phyloP scores from a whole-genome alignment of 2,329 filamentous ascomycete species.

The Rhinocladiella similis region DNA sequence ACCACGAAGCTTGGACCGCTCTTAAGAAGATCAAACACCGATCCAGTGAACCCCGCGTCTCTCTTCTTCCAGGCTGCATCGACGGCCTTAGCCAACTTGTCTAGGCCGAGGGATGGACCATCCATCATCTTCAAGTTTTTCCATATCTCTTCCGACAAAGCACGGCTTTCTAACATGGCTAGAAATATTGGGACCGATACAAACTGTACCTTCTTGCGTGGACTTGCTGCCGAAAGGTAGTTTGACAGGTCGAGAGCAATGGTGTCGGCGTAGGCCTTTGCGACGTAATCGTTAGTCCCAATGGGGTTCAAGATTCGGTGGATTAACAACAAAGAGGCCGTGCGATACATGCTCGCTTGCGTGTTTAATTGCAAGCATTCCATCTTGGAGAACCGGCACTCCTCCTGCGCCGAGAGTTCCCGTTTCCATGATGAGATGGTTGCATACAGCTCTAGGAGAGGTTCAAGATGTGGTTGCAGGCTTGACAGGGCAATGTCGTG shows the following conservation, averaged over 20 bases:
- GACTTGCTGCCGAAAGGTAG: background rate
- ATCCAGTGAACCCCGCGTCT: constrained; percentile 24
- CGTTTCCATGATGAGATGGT: constrained; percentile 1
- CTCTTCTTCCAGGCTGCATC: constrained; percentile 25
- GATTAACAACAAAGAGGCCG: constrained; percentile 32
- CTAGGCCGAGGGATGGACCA: background rate
- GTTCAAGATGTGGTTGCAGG: background rate
- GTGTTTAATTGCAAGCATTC: constrained; percentile 34
- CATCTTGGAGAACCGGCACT: constrained; percentile 25
- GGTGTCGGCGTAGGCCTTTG: constrained; percentile 24
- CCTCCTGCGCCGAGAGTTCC: constrained; percentile 13
- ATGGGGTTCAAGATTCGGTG: constrained; percentile 36
- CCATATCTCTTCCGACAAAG: constrained; percentile 26
- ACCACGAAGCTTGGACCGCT: constrained; percentile 6
- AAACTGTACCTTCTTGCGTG: constrained; percentile 20
- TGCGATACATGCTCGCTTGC: constrained; percentile 35
- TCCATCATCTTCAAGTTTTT: constrained; percentile 17
- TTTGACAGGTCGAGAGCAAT: constrained; percentile 28
- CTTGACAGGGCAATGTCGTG: constrained; percentile 26
- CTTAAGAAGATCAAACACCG: constrained; percentile 32
- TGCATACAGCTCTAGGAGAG: background rate
- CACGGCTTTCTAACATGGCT: constrained; percentile 30
- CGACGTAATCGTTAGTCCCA: constrained; percentile 32
- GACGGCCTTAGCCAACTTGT: constrained; percentile 21
- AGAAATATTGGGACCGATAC: constrained; percentile 30